A percentile compares a stretch with the other conserved stretches of the same genome.
phyloP scores from a whole-genome alignment of 208 protist genomes.

The Novymonas esmeraldas region DNA sequence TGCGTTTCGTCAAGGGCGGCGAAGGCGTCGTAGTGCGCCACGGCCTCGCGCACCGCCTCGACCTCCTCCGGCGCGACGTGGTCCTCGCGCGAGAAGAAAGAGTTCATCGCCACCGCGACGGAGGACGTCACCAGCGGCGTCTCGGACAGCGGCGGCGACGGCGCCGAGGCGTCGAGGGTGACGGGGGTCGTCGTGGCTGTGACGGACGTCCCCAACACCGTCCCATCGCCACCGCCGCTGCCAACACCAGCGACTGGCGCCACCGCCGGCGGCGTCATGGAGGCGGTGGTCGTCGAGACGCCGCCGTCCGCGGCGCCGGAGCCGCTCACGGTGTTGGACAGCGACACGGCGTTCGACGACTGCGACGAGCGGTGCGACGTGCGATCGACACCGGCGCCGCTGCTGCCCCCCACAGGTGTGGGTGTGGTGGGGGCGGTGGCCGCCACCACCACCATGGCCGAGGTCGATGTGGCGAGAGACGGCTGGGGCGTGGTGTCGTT shows the following conservation, averaged over 20 bases:
- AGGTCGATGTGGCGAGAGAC: no score
- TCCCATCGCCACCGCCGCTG: no score
- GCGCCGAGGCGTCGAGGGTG: constrained; percentile 2
- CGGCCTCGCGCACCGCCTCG: constrained; percentile 43
- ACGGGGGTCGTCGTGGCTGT: neutral
- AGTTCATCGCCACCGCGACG: constrained; percentile 36
- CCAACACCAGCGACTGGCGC: neutral
- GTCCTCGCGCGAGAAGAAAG: constrained; percentile 31
- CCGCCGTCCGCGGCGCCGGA: neutral
- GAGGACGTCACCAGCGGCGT: constrained; percentile 17
- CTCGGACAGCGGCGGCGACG: constrained; percentile 17
- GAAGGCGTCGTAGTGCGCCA: constrained; percentile 61
- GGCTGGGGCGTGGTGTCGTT: neutral
- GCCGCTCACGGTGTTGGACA: neutral
- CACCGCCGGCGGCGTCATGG: neutral
- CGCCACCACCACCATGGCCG: no score
- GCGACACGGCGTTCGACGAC: neutral
- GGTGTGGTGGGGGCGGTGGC: neutral
- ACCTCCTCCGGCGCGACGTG: constrained; percentile 50
- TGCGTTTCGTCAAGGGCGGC: constrained; percentile 60
- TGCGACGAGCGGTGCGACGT: no score
- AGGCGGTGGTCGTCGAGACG: neutral
- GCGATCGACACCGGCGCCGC: neutral
- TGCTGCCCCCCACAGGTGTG: neutral
- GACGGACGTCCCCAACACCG: neutral